Evolutionary conservation across 2,329 filamentous ascomycete species (phyloP).

Genomic region (Hypoxylon sp.): DNA sequence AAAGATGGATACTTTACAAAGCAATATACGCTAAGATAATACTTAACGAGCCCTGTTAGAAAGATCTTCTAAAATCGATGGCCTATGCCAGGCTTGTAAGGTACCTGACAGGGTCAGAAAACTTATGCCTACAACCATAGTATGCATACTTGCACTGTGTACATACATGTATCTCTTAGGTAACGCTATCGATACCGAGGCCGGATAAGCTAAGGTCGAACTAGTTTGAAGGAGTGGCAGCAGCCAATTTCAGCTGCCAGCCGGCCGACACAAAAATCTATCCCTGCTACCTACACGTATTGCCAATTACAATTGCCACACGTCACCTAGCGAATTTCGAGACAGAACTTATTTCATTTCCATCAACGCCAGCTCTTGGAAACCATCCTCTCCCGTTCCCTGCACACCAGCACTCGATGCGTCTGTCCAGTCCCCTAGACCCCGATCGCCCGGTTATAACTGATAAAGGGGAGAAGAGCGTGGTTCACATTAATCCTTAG

Average conservation of each 20-base stretch:
- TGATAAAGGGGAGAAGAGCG: slow-evolving; percentile 8
- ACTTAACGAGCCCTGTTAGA: no score
- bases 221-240: not conserved
- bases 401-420: slow-evolving; percentile 20
- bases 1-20: no score
- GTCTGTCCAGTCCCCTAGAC: not conserved
- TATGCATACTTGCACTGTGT: no score
- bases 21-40: no score
- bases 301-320: slow-evolving; percentile 29
- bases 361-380: not conserved
- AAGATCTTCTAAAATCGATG: no score
- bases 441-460: not conserved
- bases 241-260: not conserved
- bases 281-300: not conserved
- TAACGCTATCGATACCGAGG: not conserved
- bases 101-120: no score
- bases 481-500: not conserved
- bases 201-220: not conserved
- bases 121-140: no score
- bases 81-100: no score
- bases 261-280: not conserved
- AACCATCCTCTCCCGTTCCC: not conserved
- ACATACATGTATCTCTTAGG: no score
- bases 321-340: slow-evolving; percentile 27
- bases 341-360: not conserved